Base-by-base conservation (phyloP, 192 early-diverging fungal genomes). In the Backusella tuberculispora region DNA sequence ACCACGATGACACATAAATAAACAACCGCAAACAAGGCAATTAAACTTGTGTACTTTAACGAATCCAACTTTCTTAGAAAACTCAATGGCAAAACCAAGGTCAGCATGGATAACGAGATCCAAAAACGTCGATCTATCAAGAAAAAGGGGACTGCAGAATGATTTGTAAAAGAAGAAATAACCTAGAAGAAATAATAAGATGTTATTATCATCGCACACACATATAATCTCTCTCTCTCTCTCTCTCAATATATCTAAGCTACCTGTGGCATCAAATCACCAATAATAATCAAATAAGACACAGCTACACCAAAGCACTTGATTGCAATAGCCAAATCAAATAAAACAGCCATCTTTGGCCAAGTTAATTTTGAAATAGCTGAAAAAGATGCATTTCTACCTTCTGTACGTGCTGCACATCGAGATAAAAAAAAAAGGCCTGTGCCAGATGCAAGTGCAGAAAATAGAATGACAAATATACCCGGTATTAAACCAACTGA, bases 241-340 rank as follows among this genome's bases (percentile, higher is more conserved):
- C 17, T 13, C 21, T 6, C 50, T 17, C 15, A 19, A 6, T 13
- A 24, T 34, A 38, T 34, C 0, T 21, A 21, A 14, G 83, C 75
- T 47, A 94, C 91, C 63, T 90, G 87, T 4, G 93, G 93, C 91
- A 99, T 95, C 71, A 98, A 80, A 63, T 97, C 96, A 71, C 97
- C 95, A 76, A 94, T 91, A 66, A 99, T 97, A 53, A 99, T 95
- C 43, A 99, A 80, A 76, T 99, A 99, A 4, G 92, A 95, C 45
- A 98, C 90, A 15, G 91, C 90, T 10, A 99, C 98, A 44, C 97
- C 97, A 86, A 99, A 99, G 76, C 98, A 99, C 76, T 99, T 99
- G 79, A 99, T 88, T 7, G 97, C 96, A 80, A 99, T 98, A 29
- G 98, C 97, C 21, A 92, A 67, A 76, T 99, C 98, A 74, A 99